Percentiles rank a stretch among this genome's conserved stretches.
phyloP scores from a whole-genome alignment of 2,329 filamentous ascomycete genomes.

The Trichoderma endophyticum region DNA sequence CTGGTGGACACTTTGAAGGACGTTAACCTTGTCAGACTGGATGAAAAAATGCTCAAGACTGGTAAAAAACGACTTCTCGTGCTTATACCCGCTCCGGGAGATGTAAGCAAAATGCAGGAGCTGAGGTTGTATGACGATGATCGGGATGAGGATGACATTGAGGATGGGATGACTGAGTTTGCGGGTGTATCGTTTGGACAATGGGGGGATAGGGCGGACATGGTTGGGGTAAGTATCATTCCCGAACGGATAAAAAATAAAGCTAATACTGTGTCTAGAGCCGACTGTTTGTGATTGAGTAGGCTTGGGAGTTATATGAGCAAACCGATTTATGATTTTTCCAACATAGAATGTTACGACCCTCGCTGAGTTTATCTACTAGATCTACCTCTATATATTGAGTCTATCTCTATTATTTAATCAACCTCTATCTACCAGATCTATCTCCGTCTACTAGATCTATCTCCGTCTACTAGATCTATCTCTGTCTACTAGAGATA shows the following conservation, averaged over 20 bases:
- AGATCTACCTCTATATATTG: neutral
- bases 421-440: neutral
- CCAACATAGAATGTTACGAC: neutral
- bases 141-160: neutral
- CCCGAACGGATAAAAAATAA: fast-evolving
- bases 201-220: neutral
- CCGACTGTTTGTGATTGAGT: neutral
- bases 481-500: neutral
- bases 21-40: neutral
- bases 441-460: neutral
- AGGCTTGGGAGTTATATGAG: neutral
- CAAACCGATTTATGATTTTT: neutral
- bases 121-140: neutral
- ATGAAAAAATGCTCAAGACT: neutral
- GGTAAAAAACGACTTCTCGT: neutral
- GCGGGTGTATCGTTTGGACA: constrained; percentile 7
- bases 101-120: neutral
- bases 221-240: neutral
- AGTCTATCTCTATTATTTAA: neutral
- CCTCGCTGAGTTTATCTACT: neutral
- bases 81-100: neutral
- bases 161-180: constrained; percentile 1
- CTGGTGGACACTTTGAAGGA: neutral
- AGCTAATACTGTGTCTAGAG: neutral
- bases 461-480: neutral